Percentiles rank a stretch among this genome's conserved stretches.
Evolutionary conservation across 805 yeast genomes (phyloP).

Genomic region (Suhomyces xylopsoci): DNA sequence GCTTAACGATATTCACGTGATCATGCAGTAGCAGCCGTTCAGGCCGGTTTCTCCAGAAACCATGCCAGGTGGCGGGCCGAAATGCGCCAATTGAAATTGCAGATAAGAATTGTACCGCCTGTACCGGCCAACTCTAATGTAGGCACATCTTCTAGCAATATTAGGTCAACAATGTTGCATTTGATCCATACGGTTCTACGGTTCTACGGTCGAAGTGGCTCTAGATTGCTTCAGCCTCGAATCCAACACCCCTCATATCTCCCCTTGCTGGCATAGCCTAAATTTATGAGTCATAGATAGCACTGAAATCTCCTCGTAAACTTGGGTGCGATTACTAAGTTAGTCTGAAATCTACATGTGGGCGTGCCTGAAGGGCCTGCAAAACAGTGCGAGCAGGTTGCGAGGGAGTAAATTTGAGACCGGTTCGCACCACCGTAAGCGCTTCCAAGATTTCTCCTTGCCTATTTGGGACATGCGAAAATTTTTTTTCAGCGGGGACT

Average conservation of each 20-base stretch:
- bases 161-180: not conserved
- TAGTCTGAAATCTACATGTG: conserved; percentile 1
- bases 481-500: conserved; percentile 7
- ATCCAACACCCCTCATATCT: not conserved
- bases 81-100: not conserved
- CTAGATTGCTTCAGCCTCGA: not conserved
- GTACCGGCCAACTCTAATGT: not conserved
- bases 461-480: not conserved
- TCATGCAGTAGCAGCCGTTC: not conserved
- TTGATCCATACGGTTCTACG: not conserved
- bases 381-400: not conserved
- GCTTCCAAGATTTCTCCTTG: not conserved
- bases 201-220: not conserved
- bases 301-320: not conserved
- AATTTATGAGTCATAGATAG: conserved; percentile 2
- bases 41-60: not conserved
- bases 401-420: not conserved
- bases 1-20: not conserved
- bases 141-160: not conserved
- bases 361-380: not conserved
- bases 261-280: not conserved
- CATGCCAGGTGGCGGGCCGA: not conserved
- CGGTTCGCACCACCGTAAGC: not conserved
- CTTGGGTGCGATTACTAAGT: conserved; percentile 1
- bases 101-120: not conserved